Evolutionary conservation across 116 monocot genomes (phyloP), one percentile per base, ranked within the genome.

Genomic region (Phalaenopsis hybrid): DNA sequence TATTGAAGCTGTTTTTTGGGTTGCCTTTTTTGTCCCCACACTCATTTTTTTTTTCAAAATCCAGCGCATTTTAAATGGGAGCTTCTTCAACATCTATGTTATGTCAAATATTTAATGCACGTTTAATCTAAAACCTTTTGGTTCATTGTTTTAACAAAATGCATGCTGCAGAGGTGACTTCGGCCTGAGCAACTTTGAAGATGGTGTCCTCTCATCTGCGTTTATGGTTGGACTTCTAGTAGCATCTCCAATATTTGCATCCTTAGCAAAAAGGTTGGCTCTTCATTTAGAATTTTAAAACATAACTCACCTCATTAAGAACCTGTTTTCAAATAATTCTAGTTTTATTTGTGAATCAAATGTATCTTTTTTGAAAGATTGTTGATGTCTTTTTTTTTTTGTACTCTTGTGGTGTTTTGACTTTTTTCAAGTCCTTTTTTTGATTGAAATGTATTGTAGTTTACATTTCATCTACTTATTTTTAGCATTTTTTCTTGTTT

Each of bases 141-240:
- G 25, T 77, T 50, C 28, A 50, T 77, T 9, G 13, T 77, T 23
- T 77, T 77, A 49, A 77, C 28, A 8, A 77, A 49, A 31, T 44
- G 8, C 31, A 50, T 13, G n/a, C 9, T 87, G 73, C 88, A 98
- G 98, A 85, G 98, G 98, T 17, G 93, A 93, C 59, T 98, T 98
- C 73, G 86, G 89, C 45, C 86, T 98, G 81, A 95, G 67, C 85
- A 85, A 95, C 80, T 98, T 98, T 86, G 85, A 98, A 88, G 98
- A 98, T 87, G 98, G 98, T 76, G 82, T 95, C n/a, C 83, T 98
- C 50, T 98, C 98, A 74, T 98, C 98, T 82, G 98, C 95, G 37
- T 98, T 98, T 84, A 98, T 98, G 98, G 98, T 95, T 89, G 98
- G 95, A 41, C 90, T 98, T 37, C 82, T 98, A 80, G 86, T 94